Conservation (phyloP, 495 filamentous ascomycete genomes). For the Talaromyces stipitatus region DNA sequence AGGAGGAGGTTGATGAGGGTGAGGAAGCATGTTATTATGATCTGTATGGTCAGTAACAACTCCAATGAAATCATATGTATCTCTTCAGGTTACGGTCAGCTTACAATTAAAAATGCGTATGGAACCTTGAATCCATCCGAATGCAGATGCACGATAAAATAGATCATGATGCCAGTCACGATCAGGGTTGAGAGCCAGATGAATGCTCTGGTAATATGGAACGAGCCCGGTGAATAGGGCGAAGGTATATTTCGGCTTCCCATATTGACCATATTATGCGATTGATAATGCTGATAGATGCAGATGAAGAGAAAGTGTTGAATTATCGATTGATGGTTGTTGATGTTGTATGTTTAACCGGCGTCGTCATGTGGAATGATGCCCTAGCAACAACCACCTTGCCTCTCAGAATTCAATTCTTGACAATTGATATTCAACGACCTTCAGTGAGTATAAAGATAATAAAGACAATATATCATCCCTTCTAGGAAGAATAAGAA, state of each 20-base stretch:
- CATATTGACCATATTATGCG: not conserved
- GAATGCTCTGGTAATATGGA: conserved; percentile 46
- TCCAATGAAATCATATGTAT: not conserved
- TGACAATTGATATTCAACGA: too few relatives aligned
- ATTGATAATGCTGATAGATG: not conserved
- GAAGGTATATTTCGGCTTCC: not conserved
- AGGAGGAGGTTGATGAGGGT: conserved; percentile 45
- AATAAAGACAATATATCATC: too few relatives aligned
- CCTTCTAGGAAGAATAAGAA: too few relatives aligned
- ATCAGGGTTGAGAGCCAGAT: conserved; percentile 48
- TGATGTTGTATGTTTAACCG: not conserved
- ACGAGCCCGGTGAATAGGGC: conserved; percentile 47
- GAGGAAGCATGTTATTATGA: conserved; percentile 46
- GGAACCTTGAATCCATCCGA: conserved; percentile 46
- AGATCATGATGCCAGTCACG: conserved; percentile 49
- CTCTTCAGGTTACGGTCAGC: conserved; percentile 8
- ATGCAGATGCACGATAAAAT: conserved; percentile 55
- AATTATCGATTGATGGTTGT: too few relatives aligned
- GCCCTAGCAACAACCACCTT: not conserved
- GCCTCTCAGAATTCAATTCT: too few relatives aligned
- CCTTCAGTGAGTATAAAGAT: too few relatives aligned
- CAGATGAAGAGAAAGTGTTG: too few relatives aligned
- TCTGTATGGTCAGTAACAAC: conserved; percentile 28
- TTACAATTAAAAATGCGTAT: conserved; percentile 59
- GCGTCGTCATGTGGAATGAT: not conserved